phyloP scores from a whole-genome alignment of 179 eudicot genomes.

The Amaranthus tricolor region DNA sequence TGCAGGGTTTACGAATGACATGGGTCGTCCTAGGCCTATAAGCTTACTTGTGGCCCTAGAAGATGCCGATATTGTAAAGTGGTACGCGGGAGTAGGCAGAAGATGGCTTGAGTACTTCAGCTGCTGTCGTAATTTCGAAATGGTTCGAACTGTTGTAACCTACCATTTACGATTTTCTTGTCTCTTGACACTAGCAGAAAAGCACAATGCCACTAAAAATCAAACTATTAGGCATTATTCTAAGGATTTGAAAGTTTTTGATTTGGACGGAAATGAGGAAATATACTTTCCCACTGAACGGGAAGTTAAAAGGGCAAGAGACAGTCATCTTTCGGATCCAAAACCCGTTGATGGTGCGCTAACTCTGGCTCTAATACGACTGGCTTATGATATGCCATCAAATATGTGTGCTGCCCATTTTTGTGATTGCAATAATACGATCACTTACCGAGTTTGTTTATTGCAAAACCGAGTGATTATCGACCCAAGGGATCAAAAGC shows the following conservation, averaged over 20 bases:
- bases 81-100: conserved; percentile 89
- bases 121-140: conserved; percentile 76
- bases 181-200: conserved; percentile 79
- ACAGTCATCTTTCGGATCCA: conserved; percentile 60
- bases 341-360: conserved; percentile 83
- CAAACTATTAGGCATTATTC: conserved; percentile 79
- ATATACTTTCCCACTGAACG: conserved; percentile 69
- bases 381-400: conserved; percentile 69
- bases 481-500: conserved; percentile 37
- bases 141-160: conserved; percentile 61
- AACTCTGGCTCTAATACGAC: conserved; percentile 50
- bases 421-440: conserved; percentile 64
- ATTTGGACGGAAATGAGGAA: conserved; percentile 50
- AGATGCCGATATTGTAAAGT: conserved; percentile 74
- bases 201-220: conserved; percentile 78
- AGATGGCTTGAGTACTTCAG: conserved; percentile 86
- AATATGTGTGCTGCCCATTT: conserved; percentile 69
- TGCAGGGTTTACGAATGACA: conserved; percentile 76
- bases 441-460: conserved; percentile 53
- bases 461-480: conserved; percentile 49
- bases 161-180: conserved; percentile 93
- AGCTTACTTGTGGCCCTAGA: conserved; percentile 61
- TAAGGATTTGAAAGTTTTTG: conserved; percentile 67
- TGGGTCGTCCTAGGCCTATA: conserved; percentile 98
- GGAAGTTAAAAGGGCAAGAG: conserved; percentile 77